Base-by-base conservation (phyloP, 164 flowering plant genomes). In the Litsea cubeba region DNA sequence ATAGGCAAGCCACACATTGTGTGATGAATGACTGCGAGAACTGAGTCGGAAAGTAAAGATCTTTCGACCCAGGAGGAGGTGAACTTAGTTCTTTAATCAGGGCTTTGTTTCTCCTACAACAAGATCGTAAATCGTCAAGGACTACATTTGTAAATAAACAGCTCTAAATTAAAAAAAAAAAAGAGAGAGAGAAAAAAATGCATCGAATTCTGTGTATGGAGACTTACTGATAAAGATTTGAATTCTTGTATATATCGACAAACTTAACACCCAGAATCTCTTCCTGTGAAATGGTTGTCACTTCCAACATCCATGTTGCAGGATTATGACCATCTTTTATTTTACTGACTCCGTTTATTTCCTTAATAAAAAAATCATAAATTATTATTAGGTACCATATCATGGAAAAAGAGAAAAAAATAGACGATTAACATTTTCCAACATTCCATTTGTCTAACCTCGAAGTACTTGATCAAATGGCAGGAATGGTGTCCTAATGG, bases 1-100 rank as follows among this genome's bases (percentile, higher is more conserved):
- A 88, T 23, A 88, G 75, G 83, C 91, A 86, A 12, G 89, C 89
- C 11, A 74, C 12, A 79, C 87, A 88, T 50, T 87, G 91, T 5
- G 67, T 76, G 73, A 78, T n/a, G 76, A 84, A 84, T 3, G 91
- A 70, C 35, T 84, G 88, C 2, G 89, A 81, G 49, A 80, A 85
- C 58, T 79, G 81, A 50, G 86, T 79, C 3, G 82, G 73, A 71
- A 85, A 87, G 78, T 79, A 74, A 14, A 88, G 83, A 51, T 87
- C 91, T 65, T 83, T 72, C 17, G 88, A 80, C 46, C 76, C 80
- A 15, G 84, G 80, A 46, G 85, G 76, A 69, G 89, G 86, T 22
- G 51, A 49, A 68, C 87, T 83, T 60, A 88, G 74, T 24, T 85
- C 88, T 32, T 60, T 54, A 71, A 87, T 84, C 50, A 85, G 74